Base-by-base conservation (phyloP, 306 rosid genomes). In the Begonia fuchsioides region DNA sequence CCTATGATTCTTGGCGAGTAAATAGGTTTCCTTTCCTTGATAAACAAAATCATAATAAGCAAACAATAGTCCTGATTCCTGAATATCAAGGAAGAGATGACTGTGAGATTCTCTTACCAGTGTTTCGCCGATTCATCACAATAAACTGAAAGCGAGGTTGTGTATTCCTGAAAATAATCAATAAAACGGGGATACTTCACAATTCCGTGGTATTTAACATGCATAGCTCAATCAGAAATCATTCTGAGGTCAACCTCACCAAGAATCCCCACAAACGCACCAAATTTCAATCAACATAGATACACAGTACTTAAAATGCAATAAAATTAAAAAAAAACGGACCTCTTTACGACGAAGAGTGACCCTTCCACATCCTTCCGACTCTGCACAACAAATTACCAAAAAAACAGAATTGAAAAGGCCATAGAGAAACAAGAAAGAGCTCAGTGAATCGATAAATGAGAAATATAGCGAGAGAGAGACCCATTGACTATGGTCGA, bases 341-440 rank as follows among this genome's bases (percentile, higher is more conserved):
- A 86, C 96, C 96, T 81, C 71, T 86, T 76, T 16, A 86, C 96
- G 38, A 86, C 96, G 44, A 86, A 86, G 51, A 86, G 96, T 67
- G 96, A 81, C 67, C 96, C 96, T 72, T 81, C 96, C 43, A 86
- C 96, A 63, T 86, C 86, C 72, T 81, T 86, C 47, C 96, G 96
- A 78, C 96, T 81, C 94, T 77, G 68, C 54, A 77, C 39, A 48
- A 3, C 11, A 77, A 52, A 64, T 63, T 35, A 39, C 50, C 12
- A 9, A 12, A 60, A 26, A 16, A 39, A 5, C 13, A 11, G n/a
- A n/a, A 39, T 53, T 9, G 15, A 20, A 8, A 51, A 44, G 48
- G 44, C 12, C 3, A 16, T 19, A 44, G 18, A 8, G 58, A 44
- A 51, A 13, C 16, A 32, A 45, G 19, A 56, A 35, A 38, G 43